Conservation (phyloP, 768 basidiomycete species). For the Royoungia palumana region DNA sequence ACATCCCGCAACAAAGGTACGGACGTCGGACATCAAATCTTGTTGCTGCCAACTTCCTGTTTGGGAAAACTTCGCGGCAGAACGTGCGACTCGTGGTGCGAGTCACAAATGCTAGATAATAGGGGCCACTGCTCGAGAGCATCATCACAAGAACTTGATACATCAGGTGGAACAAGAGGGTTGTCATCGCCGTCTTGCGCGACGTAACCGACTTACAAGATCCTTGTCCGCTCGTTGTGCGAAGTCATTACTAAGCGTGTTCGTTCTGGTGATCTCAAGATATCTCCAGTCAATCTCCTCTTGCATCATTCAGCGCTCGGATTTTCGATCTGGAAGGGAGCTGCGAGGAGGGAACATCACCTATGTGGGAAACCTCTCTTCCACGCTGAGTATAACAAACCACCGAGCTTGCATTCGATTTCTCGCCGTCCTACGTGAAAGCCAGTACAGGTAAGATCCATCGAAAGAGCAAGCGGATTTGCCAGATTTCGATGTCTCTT, state of each 20-base stretch:
- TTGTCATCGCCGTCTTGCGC: no score
- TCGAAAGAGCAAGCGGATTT: conserved; percentile 9
- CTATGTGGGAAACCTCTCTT: conserved; percentile 3
- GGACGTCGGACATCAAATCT: not conserved
- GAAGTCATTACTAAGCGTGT: not conserved
- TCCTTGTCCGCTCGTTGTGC: not conserved
- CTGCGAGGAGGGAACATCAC: not conserved
- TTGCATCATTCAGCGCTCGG: not conserved
- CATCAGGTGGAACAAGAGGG: conserved; percentile 2
- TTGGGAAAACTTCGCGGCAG: conserved; percentile 12
- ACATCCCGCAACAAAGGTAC: not conserved
- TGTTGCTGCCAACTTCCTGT: conserved; percentile 9
- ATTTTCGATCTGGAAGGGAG: not conserved
- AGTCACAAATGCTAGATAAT: not conserved
- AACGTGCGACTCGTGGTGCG: not conserved
- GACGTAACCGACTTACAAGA: no score
- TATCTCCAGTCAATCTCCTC: conserved; percentile 15
- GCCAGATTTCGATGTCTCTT: conserved; percentile 18
- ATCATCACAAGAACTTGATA: not conserved
- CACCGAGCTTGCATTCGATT: not conserved
- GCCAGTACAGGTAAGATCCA: not conserved
- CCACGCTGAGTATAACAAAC: not conserved
- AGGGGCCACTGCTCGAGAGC: not conserved
- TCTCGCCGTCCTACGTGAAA: not conserved
- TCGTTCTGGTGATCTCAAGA: no score